phyloP scores from a whole-genome alignment of 208 protist genomes.

The Hexamita inflata region DNA sequence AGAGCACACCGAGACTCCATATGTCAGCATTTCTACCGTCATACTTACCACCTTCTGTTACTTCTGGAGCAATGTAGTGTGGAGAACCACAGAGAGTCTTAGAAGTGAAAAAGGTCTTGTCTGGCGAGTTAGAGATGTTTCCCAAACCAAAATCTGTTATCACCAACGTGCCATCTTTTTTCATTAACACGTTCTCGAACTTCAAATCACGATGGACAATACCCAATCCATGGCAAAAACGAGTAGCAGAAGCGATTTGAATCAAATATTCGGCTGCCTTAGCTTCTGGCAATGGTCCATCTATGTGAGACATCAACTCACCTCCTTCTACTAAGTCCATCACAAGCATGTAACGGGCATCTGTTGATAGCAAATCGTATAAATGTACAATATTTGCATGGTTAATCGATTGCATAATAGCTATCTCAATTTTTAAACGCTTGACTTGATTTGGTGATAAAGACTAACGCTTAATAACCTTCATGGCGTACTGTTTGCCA shows the following conservation, averaged over 20 bases:
- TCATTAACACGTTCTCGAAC: slow-evolving; percentile 14
- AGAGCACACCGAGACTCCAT: slow-evolving; percentile 25
- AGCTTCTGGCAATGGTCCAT: not conserved
- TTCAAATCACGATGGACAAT: slow-evolving; percentile 16
- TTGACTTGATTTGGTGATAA: not conserved
- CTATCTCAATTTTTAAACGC: slow-evolving; percentile 13
- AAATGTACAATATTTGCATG: slow-evolving; percentile 22
- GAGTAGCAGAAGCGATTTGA: slow-evolving; percentile 1
- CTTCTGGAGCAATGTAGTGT: slow-evolving; percentile 36
- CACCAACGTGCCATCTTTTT: not conserved
- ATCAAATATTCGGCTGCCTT: slow-evolving; percentile 8
- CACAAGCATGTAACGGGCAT: not conserved
- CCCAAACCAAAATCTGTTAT: slow-evolving; percentile 22
- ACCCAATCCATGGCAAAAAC: slow-evolving; percentile 10
- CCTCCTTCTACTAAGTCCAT: slow-evolving; percentile 1
- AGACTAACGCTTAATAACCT: slow-evolving; percentile 2
- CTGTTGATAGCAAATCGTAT: not conserved
- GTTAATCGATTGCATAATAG: not conserved
- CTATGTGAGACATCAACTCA: slow-evolving; percentile 1
- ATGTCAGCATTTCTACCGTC: slow-evolving; percentile 24
- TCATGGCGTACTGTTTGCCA: not conserved
- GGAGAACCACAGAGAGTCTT: slow-evolving; percentile 33
- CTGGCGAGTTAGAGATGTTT: slow-evolving; percentile 1
- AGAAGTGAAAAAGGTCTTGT: slow-evolving; percentile 3
- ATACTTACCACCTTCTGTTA: not conserved